These are phyloP conservation scores for Polyporus tsugae DNA, from an alignment of 1,284 basidiomycete genomes.

Conservation along the genomic window DNA sequence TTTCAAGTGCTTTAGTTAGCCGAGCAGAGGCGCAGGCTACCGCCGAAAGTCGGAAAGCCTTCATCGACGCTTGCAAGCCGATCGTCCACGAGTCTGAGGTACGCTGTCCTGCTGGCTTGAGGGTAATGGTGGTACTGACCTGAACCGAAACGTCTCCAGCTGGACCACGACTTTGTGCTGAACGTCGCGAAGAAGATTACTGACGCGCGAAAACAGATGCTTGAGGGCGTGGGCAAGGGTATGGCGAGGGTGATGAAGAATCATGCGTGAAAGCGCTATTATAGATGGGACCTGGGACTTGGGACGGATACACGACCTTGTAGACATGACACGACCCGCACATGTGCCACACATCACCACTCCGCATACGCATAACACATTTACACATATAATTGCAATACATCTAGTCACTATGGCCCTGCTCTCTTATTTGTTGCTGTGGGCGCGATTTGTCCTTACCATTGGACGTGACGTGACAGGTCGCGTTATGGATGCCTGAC, in stretches of 20 bases:
- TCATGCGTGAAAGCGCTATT: constrained; percentile 44
- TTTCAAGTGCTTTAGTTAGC: constrained; percentile 60
- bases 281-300: constrained; percentile 13
- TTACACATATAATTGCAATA: constrained; percentile 28
- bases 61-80: constrained; percentile 59
- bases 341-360: constrained; percentile 27
- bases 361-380: constrained; percentile 23
- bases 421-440: background rate
- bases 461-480: constrained; percentile 20
- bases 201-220: constrained; percentile 72
- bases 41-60: constrained; percentile 57
- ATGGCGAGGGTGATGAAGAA: constrained; percentile 60
- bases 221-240: constrained; percentile 78
- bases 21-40: constrained; percentile 59
- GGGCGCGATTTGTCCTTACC: background rate
- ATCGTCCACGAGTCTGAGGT: constrained; percentile 53
- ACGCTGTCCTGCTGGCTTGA: constrained; percentile 25
- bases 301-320: constrained; percentile 24
- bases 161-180: constrained; percentile 71
- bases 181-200: constrained; percentile 68
- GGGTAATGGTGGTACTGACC: constrained; percentile 5
- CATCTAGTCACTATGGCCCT: constrained; percentile 10
- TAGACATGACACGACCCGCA: constrained; percentile 28
- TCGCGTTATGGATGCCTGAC: constrained; percentile 20
- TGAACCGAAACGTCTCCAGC: constrained; percentile 44